phyloP scores from a whole-genome alignment of 1,284 basidiomycete species.

The Boletus semigastroideus region DNA sequence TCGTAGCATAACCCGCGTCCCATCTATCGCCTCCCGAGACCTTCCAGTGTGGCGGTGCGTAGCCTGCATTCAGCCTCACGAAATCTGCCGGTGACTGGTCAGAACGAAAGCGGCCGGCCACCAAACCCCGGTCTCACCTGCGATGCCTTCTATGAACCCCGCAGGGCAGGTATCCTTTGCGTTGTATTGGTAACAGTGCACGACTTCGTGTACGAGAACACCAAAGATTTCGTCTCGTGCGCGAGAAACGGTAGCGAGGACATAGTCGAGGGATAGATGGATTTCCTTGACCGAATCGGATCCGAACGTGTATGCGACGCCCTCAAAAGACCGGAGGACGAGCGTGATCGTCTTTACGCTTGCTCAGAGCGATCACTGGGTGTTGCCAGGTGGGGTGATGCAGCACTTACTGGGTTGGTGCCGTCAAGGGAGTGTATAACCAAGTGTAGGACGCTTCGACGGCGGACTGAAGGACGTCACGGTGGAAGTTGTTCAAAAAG shows the following conservation, averaged over 20 bases:
- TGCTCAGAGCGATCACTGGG: constrained; percentile 4
- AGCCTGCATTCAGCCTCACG: constrained; percentile 58
- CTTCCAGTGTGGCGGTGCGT: constrained; percentile 67
- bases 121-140: constrained; percentile 46
- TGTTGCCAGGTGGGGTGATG: background rate
- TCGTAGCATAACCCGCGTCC: constrained; percentile 72
- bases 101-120: background rate
- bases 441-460: constrained; percentile 53
- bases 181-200: constrained; percentile 74
- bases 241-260: constrained; percentile 44
- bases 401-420: constrained; percentile 52
- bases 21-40: constrained; percentile 47
- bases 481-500: constrained; percentile 55
- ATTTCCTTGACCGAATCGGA: constrained; percentile 63
- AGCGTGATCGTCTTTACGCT: constrained; percentile 57
- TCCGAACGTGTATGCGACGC: constrained; percentile 65
- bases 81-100: constrained; percentile 48
- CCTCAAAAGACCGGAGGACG: constrained; percentile 61
- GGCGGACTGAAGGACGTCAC: constrained; percentile 48
- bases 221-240: constrained; percentile 62
- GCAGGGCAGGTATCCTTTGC: constrained; percentile 57
- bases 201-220: constrained; percentile 65
- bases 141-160: constrained; percentile 72
- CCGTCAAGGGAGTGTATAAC: constrained; percentile 59
- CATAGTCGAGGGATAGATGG: constrained; percentile 64